phyloP scores from a whole-genome alignment of 2,329 filamentous ascomycete species.

The Huntiella bhutanensis region DNA sequence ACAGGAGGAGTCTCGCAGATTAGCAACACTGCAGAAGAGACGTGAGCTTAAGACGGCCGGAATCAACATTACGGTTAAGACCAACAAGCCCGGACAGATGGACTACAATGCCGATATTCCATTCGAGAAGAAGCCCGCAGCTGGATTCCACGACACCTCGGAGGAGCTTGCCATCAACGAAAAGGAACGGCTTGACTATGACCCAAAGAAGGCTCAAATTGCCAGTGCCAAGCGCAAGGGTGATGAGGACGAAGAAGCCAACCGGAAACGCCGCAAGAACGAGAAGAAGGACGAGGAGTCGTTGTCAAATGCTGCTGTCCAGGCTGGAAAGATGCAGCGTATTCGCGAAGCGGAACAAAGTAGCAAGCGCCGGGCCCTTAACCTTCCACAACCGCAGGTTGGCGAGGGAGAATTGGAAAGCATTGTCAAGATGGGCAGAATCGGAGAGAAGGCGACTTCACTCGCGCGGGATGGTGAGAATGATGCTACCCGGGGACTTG shows the following conservation, averaged over 20 bases:
- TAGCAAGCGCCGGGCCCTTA: conserved; percentile 73
- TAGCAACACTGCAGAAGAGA: conserved; percentile 84
- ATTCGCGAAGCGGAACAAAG: conserved; percentile 92
- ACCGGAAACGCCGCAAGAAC: conserved; percentile 73
- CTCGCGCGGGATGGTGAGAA: conserved; percentile 65
- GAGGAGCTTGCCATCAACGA: conserved; percentile 74
- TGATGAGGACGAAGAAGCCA: conserved; percentile 62
- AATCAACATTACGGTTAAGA: conserved; percentile 92
- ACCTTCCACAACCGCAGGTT: conserved; percentile 76
- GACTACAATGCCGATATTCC: conserved; percentile 99
- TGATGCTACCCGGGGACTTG: conserved; percentile 63
- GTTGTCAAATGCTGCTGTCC: conserved; percentile 61
- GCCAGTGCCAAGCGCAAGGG: conserved; percentile 75
- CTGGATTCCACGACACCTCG: conserved; percentile 82
- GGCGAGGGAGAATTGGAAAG: conserved; percentile 85
- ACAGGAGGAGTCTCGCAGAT: conserved; percentile 76
- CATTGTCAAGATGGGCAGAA: conserved; percentile 96
- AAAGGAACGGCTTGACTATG: conserved; percentile 63
- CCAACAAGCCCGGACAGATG: conserved; percentile 89
- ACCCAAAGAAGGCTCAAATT: conserved; percentile 80
- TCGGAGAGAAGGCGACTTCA: conserved; percentile 66
- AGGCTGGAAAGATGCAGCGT: conserved; percentile 85
- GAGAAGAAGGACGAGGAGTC: conserved; percentile 62
- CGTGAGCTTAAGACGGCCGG: conserved; percentile 92
- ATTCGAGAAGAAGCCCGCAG: conserved; percentile 77